These are phyloP conservation scores for Cryptosporidium sp. DNA, from an alignment of 169 alveolate species.

Conservation along the genomic window DNA sequence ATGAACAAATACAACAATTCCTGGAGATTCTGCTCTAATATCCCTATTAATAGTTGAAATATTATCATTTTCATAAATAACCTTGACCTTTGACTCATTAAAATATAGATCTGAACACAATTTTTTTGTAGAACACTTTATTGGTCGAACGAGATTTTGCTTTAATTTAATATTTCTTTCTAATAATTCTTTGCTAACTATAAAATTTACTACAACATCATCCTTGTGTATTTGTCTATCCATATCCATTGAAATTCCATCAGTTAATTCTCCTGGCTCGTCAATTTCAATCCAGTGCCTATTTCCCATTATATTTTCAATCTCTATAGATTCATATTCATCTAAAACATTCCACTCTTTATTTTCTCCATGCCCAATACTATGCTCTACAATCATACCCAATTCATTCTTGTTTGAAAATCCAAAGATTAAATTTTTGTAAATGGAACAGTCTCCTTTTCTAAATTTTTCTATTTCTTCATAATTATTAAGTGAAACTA, in stretches of 20 bases:
- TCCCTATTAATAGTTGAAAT: background rate
- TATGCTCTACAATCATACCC: slow-evolving; percentile 49
- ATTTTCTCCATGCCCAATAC: slow-evolving; percentile 47
- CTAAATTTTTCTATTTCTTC: slow-evolving; percentile 41
- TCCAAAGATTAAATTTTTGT: slow-evolving; percentile 15
- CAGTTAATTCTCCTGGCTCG: slow-evolving; percentile 7
- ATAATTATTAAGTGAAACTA: background rate
- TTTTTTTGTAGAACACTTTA: slow-evolving; percentile 7
- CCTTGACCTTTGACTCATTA: slow-evolving; percentile 31
- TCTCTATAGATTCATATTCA: background rate
- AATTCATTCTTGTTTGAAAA: background rate
- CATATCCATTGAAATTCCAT: slow-evolving; percentile 27
- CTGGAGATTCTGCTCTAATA: background rate
- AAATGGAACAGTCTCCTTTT: slow-evolving; percentile 5
- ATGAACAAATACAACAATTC: slow-evolving; percentile 40
- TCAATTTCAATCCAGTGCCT: slow-evolving; percentile 16
- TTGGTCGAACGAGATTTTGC: background rate
- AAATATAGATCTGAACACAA: slow-evolving; percentile 13
- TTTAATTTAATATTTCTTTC: background rate
- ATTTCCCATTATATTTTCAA: background rate
- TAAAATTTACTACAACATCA: slow-evolving; percentile 13
- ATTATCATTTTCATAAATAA: background rate
- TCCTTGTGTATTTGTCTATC: background rate
- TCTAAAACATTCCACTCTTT: slow-evolving; percentile 28
- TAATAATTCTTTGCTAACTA: slow-evolving; percentile 31